A percentile compares a stretch with the other conserved stretches of the same genome.
These are phyloP conservation scores for Hygrocybe coccinea DNA, from an alignment of 768 basidiomycete genomes.

Conservation along the genomic window DNA sequence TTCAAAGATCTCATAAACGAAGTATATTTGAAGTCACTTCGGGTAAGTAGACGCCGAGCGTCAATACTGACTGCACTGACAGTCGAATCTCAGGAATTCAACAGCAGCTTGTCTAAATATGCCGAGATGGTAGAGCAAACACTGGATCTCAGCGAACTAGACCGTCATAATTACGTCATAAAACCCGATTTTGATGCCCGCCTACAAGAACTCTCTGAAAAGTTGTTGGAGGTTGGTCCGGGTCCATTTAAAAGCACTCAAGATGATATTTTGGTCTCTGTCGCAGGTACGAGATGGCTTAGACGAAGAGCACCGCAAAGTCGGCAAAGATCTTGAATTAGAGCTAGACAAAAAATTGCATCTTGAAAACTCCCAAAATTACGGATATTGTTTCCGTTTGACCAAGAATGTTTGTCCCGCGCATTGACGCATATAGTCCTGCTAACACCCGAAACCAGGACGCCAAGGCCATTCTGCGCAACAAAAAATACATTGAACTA, in stretches of 20 bases:
- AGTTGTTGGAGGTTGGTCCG: constrained; percentile 51
- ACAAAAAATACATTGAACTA: constrained; percentile 75
- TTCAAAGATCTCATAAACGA: constrained; percentile 56
- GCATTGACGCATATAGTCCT: background rate
- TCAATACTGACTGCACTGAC: background rate
- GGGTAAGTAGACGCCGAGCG: constrained; percentile 35
- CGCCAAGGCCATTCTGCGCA: constrained; percentile 58
- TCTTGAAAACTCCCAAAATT: constrained; percentile 82
- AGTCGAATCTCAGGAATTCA: constrained; percentile 46
- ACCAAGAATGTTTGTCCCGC: constrained; percentile 72
- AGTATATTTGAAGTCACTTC: constrained; percentile 56
- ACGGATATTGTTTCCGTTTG: constrained; percentile 89
- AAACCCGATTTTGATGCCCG: constrained; percentile 84
- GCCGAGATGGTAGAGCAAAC: constrained; percentile 95
- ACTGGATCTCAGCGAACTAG: constrained; percentile 82
- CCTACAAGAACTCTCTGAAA: constrained; percentile 62
- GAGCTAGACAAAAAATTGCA: constrained; percentile 95
- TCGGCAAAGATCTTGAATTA: constrained; percentile 65
- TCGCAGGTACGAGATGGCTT: constrained; percentile 65
- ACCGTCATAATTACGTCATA: constrained; percentile 84
- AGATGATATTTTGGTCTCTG: background rate
- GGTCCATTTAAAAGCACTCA: background rate
- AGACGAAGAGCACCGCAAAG: constrained; percentile 72
- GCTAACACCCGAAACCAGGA: constrained; percentile 50
- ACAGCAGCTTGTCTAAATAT: constrained; percentile 66